Percentiles rank a stretch among this genome's conserved stretches.
phyloP scores from a whole-genome alignment of 1,284 basidiomycete species.

The Cutaneotrichosporon cyanovorans region DNA sequence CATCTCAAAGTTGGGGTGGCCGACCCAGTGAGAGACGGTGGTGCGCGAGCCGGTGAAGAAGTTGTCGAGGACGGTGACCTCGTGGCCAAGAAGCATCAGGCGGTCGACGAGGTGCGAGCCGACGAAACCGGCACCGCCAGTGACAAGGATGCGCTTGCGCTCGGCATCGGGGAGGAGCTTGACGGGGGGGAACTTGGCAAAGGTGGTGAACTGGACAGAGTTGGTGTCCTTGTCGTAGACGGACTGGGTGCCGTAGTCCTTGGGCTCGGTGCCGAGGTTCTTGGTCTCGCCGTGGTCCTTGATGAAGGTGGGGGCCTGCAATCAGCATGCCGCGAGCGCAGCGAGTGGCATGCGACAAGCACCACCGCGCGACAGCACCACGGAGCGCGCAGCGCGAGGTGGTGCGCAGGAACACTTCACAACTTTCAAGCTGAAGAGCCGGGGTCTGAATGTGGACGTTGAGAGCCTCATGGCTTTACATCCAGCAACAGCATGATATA shows the following conservation, averaged over 20 bases:
- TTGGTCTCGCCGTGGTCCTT: constrained; percentile 54
- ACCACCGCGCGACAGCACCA: not conserved
- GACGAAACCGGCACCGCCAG: constrained; percentile 94
- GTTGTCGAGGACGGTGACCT: constrained; percentile 95
- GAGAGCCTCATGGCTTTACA: too few relatives aligned
- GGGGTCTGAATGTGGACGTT: too few relatives aligned
- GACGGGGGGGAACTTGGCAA: constrained; percentile 84
- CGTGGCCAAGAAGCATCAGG: constrained; percentile 93
- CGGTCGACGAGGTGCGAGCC: constrained; percentile 95
- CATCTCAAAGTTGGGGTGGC: constrained; percentile 97
- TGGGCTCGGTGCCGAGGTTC: constrained; percentile 42
- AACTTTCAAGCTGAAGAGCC: too few relatives aligned
- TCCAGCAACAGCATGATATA: too few relatives aligned
- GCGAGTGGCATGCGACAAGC: not conserved
- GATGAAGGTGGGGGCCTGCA: constrained; percentile 38
- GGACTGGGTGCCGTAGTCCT: constrained; percentile 51
- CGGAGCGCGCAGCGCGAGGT: too few relatives aligned
- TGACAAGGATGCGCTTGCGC: constrained; percentile 78
- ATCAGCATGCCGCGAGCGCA: not conserved
- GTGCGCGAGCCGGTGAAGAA: constrained; percentile 97
- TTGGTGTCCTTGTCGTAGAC: constrained; percentile 66
- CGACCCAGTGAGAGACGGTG: constrained; percentile 80
- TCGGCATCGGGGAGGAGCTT: constrained; percentile 67
- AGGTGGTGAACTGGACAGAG: constrained; percentile 81
- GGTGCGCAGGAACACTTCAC: too few relatives aligned